Conservation (phyloP, 306 rosid species). For the Macrotyloma uniflorum region DNA sequence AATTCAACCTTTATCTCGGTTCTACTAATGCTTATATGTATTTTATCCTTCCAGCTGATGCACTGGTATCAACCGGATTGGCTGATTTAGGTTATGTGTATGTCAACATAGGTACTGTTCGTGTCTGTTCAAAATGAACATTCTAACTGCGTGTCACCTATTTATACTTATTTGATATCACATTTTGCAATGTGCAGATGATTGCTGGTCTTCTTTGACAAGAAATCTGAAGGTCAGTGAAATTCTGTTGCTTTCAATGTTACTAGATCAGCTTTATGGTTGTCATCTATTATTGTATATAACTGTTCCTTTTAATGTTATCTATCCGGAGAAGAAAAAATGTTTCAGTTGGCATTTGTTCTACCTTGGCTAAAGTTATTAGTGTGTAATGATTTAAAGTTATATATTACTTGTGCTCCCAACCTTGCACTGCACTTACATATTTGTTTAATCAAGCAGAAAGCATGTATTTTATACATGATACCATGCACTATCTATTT, state of each 20-base stretch:
- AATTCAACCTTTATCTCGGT: not conserved
- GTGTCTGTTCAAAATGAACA: constrained; percentile 14
- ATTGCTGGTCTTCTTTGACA: constrained; percentile 73
- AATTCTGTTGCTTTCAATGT: constrained; percentile 30
- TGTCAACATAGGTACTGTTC: constrained; percentile 78
- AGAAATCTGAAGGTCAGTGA: constrained; percentile 66
- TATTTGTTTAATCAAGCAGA: constrained; percentile 19
- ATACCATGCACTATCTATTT: constrained; percentile 11
- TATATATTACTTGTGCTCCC: constrained; percentile 5
- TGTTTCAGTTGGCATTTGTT: not conserved
- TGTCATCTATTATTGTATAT: not conserved
- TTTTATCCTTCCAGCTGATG: constrained; percentile 78
- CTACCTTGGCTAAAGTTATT: constrained; percentile 12
- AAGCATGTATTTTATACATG: constrained; percentile 5
- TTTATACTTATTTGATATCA: constrained; percentile 32
- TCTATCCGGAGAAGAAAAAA: constrained; percentile 15
- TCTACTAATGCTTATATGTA: constrained; percentile 34
- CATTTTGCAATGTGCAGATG: constrained; percentile 66
- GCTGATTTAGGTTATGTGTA: constrained; percentile 85
- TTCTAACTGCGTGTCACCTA: constrained; percentile 14
- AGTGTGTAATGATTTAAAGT: not conserved
- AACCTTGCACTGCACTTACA: not conserved
- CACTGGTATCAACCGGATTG: constrained; percentile 82
- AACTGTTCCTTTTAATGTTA: constrained; percentile 23
- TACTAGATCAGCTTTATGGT: constrained; percentile 4